A percentile compares a stretch with the other conserved stretches of the same genome.
These are phyloP conservation scores for Melastoma candidum DNA, from an alignment of 441 rosid species.

Conservation along the genomic window DNA sequence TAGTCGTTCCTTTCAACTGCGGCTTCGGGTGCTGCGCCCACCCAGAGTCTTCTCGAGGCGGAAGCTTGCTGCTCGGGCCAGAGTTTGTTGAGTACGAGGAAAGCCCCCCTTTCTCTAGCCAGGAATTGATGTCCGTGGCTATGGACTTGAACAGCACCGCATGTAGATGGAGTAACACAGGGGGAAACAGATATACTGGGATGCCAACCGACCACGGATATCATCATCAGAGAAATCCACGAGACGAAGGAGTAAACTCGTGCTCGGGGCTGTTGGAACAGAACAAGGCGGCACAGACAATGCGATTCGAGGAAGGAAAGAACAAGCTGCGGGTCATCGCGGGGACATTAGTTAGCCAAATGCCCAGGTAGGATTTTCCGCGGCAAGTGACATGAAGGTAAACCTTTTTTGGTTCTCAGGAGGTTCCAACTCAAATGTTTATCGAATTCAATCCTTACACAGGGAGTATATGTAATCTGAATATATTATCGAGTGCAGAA, in stretches of 20 bases:
- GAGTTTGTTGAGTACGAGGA: slow-evolving; percentile 81
- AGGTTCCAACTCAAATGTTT: too few relatives aligned
- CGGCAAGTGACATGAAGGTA: slow-evolving; percentile 45
- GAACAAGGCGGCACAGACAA: slow-evolving; percentile 23
- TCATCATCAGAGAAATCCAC: slow-evolving; percentile 5
- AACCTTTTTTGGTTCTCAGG: slow-evolving; percentile 2
- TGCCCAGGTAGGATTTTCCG: slow-evolving; percentile 36
- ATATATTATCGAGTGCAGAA: too few relatives aligned
- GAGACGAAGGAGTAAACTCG: slow-evolving; percentile 16
- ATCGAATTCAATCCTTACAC: too few relatives aligned
- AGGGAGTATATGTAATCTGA: too few relatives aligned
- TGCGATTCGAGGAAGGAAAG: slow-evolving; percentile 27
- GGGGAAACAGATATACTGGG: slow-evolving; percentile 19
- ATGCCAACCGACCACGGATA: slow-evolving; percentile 11
- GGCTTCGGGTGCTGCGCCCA: slow-evolving; percentile 60
- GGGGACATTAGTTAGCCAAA: slow-evolving; percentile 25
- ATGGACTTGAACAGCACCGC: slow-evolving; percentile 83
- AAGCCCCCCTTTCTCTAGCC: slow-evolving; percentile 46
- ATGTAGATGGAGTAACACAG: slow-evolving; percentile 74
- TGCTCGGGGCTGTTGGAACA: slow-evolving; percentile 35
- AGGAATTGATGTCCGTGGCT: slow-evolving; percentile 69
- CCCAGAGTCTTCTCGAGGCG: slow-evolving; percentile 17
- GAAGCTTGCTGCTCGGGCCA: slow-evolving; percentile 48
- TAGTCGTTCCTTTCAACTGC: slow-evolving; percentile 44
- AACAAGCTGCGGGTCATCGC: slow-evolving; percentile 36